A percentile compares a stretch with the other conserved stretches of the same genome.
phyloP scores from a whole-genome alignment of 2,329 filamentous ascomycete genomes.

The Calycina herbarum region DNA sequence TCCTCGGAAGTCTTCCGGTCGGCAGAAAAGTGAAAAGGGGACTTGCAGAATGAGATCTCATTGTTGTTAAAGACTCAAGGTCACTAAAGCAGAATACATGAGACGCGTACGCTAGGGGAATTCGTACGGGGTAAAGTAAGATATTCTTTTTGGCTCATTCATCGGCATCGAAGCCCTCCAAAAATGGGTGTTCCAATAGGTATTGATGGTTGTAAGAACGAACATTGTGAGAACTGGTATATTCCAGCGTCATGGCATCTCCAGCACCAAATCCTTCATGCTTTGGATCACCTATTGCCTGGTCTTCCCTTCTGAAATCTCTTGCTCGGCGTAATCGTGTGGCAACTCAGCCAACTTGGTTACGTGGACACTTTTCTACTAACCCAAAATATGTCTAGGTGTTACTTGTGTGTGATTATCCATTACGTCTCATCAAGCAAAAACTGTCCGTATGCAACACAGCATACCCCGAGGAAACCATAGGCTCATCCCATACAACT shows the following conservation, averaged over 20 bases:
- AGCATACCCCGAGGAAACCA: not conserved
- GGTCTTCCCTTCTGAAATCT: not conserved
- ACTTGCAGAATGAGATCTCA: not conserved
- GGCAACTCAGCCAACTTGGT: not conserved
- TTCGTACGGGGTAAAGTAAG: too few species aligned
- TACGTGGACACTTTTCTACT: too few species aligned
- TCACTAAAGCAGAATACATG: too few species aligned
- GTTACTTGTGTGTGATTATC: too few species aligned
- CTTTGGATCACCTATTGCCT: not conserved
- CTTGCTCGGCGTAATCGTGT: not conserved
- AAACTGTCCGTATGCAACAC: too few species aligned
- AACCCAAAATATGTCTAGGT: too few species aligned
- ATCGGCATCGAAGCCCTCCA: too few species aligned
- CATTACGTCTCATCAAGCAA: too few species aligned
- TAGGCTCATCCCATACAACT: not conserved
- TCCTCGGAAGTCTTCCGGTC: conserved; percentile 3
- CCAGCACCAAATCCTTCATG: not conserved
- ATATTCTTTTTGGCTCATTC: too few species aligned
- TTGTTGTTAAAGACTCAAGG: not conserved
- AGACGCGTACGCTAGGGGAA: too few species aligned
- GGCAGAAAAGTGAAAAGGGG: not conserved
- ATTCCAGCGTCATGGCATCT: not conserved
- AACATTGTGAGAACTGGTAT: not conserved
- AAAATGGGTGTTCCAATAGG: too few species aligned
- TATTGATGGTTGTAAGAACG: too few species aligned